Percentiles rank a stretch among this genome's conserved stretches.
Evolutionary conservation across 495 filamentous ascomycete genomes (phyloP).

Genomic region (Xylaria nigripes): DNA sequence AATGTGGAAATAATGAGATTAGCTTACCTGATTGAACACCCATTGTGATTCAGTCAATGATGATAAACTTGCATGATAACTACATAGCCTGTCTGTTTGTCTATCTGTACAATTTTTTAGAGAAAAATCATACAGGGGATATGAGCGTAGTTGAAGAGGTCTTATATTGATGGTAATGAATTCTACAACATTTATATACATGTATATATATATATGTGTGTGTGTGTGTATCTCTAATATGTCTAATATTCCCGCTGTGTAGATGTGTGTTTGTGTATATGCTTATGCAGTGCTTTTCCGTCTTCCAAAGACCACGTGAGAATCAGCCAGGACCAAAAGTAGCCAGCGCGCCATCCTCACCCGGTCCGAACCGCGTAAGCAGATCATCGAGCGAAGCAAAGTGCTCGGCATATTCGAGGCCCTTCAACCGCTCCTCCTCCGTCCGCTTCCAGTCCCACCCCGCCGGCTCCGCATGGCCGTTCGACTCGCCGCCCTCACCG

Average conservation of each 20-base stretch:
- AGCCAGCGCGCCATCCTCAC: conserved; percentile 39
- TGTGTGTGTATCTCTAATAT: too few species aligned
- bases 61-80: too few species aligned
- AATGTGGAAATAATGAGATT: too few species aligned
- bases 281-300: neutral
- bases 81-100: too few species aligned
- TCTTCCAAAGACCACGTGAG: neutral
- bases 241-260: neutral
- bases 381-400: conserved; percentile 45
- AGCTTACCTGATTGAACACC: too few species aligned
- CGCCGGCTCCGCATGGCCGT: conserved; percentile 19
- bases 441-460: conserved; percentile 45
- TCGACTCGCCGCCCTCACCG: conserved; percentile 28
- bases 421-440: conserved; percentile 38
- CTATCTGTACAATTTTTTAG: too few species aligned
- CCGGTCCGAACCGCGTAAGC: conserved; percentile 41
- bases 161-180: too few species aligned
- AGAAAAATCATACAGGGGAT: too few species aligned
- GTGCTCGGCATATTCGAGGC: conserved; percentile 40
- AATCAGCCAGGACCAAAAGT: conserved; percentile 36
- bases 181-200: neutral
- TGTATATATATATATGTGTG: neutral
- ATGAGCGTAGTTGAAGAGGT: too few species aligned
- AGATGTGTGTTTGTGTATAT: conserved; percentile 2
- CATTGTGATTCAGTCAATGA: too few species aligned